Percentiles rank a stretch among this genome's conserved stretches.
Evolutionary conservation across 2,329 filamentous ascomycete species (phyloP).

Genomic region (Nigrospora osmanthi): DNA sequence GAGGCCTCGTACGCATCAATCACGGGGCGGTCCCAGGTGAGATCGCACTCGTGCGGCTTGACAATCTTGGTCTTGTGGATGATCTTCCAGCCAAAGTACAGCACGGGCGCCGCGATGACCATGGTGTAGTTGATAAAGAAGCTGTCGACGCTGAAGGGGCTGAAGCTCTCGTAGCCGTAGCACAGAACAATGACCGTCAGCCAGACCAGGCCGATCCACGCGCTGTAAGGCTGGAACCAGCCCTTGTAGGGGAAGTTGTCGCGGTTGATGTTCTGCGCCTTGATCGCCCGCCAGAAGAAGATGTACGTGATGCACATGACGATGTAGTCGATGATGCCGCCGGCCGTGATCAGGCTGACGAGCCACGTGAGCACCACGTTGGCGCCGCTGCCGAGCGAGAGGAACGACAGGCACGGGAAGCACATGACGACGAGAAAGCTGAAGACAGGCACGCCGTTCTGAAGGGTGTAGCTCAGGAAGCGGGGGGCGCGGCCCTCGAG

Average conservation of each 20-base stretch:
- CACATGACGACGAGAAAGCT: constrained; percentile 46
- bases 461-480: constrained; percentile 41
- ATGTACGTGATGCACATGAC: constrained; percentile 38
- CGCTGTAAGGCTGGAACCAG: constrained; percentile 48
- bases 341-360: constrained; percentile 8
- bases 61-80: constrained; percentile 48
- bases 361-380: constrained; percentile 6
- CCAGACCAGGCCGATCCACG: constrained; percentile 30
- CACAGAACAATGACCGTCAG: constrained; percentile 30
- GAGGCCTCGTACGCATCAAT: constrained; percentile 39
- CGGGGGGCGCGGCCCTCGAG: constrained; percentile 43
- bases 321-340: constrained; percentile 9
- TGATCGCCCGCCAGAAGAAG: constrained; percentile 43
- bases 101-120: constrained; percentile 33
- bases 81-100: constrained; percentile 55
- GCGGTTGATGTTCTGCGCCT: constrained; percentile 40
- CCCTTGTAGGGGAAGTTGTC: constrained; percentile 45
- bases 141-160: constrained; percentile 20
- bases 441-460: constrained; percentile 51
- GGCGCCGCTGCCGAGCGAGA: constrained; percentile 19
- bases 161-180: constrained; percentile 44
- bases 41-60: constrained; percentile 42
- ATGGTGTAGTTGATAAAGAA: constrained; percentile 38
- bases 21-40: constrained; percentile 45
- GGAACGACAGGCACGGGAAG: constrained; percentile 54